Evolutionary conservation across 129 eudicot genomes (phyloP).

Genomic region (Arctium minus): DNA sequence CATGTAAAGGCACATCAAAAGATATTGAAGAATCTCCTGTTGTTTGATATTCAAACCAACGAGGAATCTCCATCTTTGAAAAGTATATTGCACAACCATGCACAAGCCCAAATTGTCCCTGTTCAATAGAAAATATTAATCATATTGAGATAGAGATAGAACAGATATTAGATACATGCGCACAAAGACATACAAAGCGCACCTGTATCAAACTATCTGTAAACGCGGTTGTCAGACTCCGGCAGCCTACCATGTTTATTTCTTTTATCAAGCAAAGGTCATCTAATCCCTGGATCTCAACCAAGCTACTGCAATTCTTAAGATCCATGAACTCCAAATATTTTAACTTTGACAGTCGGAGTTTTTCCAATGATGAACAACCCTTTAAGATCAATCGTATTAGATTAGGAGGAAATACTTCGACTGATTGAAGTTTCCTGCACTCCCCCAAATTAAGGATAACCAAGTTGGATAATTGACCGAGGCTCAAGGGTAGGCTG

Average conservation of each 20-base stretch:
- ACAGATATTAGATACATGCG: neutral
- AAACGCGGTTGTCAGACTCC: constrained; percentile 3
- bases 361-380: constrained; percentile 12
- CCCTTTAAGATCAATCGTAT: neutral
- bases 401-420: constrained; percentile 17
- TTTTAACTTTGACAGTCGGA: neutral
- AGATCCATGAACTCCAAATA: neutral
- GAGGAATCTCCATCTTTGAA: constrained; percentile 20
- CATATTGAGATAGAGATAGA: neutral
- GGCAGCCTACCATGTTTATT: constrained; percentile 6
- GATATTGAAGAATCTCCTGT: neutral
- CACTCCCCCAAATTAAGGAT: constrained; percentile 2
- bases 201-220: constrained; percentile 21
- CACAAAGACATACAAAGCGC: neutral
- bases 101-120: constrained; percentile 8
- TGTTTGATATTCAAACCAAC: constrained; percentile 12
- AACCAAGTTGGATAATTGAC: neutral
- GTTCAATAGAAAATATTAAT: constrained; percentile 8
- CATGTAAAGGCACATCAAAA: constrained; percentile 6
- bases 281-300: constrained; percentile 10
- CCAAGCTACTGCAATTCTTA: constrained; percentile 10
- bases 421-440: neutral
- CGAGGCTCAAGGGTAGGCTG: constrained; percentile 3
- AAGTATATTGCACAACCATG: constrained; percentile 16
- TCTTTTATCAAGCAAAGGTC: neutral